These are phyloP conservation scores for Psilocybe azurescens DNA, from an alignment of 768 basidiomycete genomes.

Conservation along the genomic window DNA sequence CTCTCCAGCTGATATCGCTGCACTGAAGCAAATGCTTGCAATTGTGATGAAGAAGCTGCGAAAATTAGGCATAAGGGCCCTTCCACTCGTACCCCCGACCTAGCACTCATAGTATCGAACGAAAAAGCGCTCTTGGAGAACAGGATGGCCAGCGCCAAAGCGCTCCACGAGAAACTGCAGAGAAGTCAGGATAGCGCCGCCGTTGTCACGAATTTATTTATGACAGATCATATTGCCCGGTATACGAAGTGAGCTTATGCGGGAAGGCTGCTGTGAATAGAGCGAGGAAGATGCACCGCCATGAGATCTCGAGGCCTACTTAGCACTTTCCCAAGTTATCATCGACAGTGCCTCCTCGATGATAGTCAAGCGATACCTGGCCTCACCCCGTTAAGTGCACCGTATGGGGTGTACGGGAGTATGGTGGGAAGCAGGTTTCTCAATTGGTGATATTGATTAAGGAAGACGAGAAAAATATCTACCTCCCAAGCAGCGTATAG, in stretches of 20 bases:
- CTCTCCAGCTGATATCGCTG: slow-evolving; percentile 48
- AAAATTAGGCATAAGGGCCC: slow-evolving; percentile 68
- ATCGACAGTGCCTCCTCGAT: no score
- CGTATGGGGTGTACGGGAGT: no score
- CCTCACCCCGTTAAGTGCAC: no score
- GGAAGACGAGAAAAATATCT: no score
- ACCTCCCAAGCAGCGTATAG: no score
- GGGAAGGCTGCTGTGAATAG: no score
- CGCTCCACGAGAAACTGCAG: slow-evolving; percentile 54
- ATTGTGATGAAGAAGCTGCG: slow-evolving; percentile 53
- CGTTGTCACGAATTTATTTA: slow-evolving; percentile 48
- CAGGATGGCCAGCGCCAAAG: slow-evolving; percentile 46
- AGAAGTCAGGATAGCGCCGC: slow-evolving; percentile 61
- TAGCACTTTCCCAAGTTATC: no score
- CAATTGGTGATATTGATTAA: no score
- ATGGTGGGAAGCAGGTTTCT: no score
- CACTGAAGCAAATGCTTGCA: slow-evolving; percentile 56
- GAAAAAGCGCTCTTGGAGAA: slow-evolving; percentile 53
- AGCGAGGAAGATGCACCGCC: no score
- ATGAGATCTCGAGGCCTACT: no score
- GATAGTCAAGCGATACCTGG: no score
- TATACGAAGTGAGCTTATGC: not conserved
- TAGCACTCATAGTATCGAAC: slow-evolving; percentile 25
- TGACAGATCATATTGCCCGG: slow-evolving; percentile 14
- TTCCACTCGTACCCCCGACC: slow-evolving; percentile 49